A percentile compares a stretch with the other conserved stretches of the same genome.
phyloP scores from a whole-genome alignment of 1,284 basidiomycete species.

The Inonotus hispidus region DNA sequence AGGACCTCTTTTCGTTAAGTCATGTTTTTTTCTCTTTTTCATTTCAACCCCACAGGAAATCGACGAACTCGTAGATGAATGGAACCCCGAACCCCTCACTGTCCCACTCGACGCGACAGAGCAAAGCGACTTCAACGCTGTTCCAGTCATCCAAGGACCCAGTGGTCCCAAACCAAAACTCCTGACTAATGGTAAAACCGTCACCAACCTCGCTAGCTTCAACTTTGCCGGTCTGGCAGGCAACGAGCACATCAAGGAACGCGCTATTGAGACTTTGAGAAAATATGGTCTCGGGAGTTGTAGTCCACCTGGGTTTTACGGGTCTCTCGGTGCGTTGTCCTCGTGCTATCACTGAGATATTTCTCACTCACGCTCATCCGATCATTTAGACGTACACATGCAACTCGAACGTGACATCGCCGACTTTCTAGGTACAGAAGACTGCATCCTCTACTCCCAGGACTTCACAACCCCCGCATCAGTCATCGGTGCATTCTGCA shows the following conservation, averaged over 20 bases:
- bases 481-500: conserved; percentile 96
- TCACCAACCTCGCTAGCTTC: conserved; percentile 84
- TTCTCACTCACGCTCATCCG: not conserved
- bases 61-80: conserved; percentile 94
- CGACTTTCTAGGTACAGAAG: conserved; percentile 85
- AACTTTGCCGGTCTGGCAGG: conserved; percentile 93
- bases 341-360: not conserved
- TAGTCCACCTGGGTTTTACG: conserved; percentile 97
- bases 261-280: conserved; percentile 81
- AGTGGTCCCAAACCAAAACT: conserved; percentile 83
- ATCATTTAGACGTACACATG: conserved; percentile 80
- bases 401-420: conserved; percentile 87
- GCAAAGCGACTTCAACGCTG: conserved; percentile 61
- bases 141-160: conserved; percentile 79
- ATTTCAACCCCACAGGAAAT: conserved; percentile 64
- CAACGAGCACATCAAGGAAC: conserved; percentile 83
- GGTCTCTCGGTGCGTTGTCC: conserved; percentile 72
- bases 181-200: conserved; percentile 69
- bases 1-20: not conserved
- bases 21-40: not conserved
- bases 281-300: conserved; percentile 96
- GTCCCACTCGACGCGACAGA: conserved; percentile 58
- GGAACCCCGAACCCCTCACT: conserved; percentile 84
- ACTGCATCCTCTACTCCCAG: conserved; percentile 92
- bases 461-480: conserved; percentile 90